Evolutionary conservation across 495 filamentous ascomycete genomes (phyloP).

Genomic region (Aspergillus incahuasiensis): DNA sequence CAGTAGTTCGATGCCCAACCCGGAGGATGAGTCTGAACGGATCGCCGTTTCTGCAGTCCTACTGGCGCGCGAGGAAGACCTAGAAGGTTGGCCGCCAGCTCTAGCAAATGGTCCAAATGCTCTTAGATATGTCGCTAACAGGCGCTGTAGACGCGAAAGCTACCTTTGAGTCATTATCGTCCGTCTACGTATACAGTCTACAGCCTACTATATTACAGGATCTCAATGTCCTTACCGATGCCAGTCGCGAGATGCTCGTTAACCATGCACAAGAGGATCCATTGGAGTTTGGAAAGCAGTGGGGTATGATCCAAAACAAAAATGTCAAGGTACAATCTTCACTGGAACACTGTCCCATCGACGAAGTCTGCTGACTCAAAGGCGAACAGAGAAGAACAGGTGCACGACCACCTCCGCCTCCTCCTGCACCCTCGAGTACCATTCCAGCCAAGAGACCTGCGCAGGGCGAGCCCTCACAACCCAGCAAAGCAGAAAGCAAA

Average conservation of each 20-base stretch:
- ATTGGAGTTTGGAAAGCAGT: slow-evolving; percentile 51
- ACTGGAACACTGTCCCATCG: neutral
- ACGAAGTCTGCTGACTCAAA: slow-evolving; percentile 12
- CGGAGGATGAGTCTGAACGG: slow-evolving; percentile 32
- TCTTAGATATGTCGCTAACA: slow-evolving; percentile 1
- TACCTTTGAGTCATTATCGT: slow-evolving; percentile 63
- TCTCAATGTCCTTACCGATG: slow-evolving; percentile 68
- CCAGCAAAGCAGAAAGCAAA: slow-evolving; percentile 26
- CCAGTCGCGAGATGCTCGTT: slow-evolving; percentile 53
- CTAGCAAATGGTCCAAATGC: neutral
- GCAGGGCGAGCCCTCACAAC: slow-evolving; percentile 20
- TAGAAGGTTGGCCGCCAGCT: slow-evolving; percentile 54
- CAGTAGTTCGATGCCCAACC: slow-evolving; percentile 54
- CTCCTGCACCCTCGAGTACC: slow-evolving; percentile 26
- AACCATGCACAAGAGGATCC: slow-evolving; percentile 57
- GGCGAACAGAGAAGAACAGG: slow-evolving; percentile 45
- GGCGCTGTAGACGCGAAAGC: slow-evolving; percentile 55
- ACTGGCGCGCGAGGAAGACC: slow-evolving; percentile 73
- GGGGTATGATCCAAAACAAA: slow-evolving; percentile 67
- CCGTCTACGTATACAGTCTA: slow-evolving; percentile 85
- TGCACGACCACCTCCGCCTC: slow-evolving; percentile 28
- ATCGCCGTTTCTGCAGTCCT: slow-evolving; percentile 53
- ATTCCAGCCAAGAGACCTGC: slow-evolving; percentile 34
- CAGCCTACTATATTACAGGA: slow-evolving; percentile 69
- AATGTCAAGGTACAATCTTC: slow-evolving; percentile 48